phyloP scores from a whole-genome alignment of 2,329 filamentous ascomycete genomes.

The Aspergillus tanneri region DNA sequence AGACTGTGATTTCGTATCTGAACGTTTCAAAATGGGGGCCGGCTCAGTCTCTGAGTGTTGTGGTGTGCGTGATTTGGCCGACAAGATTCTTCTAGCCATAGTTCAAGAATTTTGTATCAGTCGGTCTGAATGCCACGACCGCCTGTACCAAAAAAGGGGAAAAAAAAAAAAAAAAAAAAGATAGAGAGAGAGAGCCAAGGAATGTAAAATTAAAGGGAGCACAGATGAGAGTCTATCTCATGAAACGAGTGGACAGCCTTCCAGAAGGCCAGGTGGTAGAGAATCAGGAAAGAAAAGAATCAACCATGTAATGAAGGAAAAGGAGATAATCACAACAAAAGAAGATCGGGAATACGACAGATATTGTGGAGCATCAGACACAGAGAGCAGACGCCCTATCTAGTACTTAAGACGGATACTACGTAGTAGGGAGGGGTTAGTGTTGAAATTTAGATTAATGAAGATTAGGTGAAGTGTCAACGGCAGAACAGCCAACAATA shows the following conservation, averaged over 20 bases:
- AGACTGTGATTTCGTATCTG: conserved; percentile 33
- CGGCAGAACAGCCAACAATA: conserved; percentile 14
- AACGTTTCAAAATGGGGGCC: conserved; percentile 32
- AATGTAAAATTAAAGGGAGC: conserved; percentile 10
- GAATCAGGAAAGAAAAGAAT: conserved; percentile 22
- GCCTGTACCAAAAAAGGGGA: background rate
- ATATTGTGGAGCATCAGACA: conserved; percentile 19
- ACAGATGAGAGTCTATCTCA: conserved; percentile 17
- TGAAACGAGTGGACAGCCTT: conserved; percentile 41
- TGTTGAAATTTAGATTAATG: conserved; percentile 16
- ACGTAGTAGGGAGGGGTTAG: conserved; percentile 15
- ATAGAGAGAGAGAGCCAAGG: conserved; percentile 2
- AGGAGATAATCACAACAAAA: conserved; percentile 11
- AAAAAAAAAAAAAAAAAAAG: conserved; percentile 5
- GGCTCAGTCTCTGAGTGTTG: conserved; percentile 31
- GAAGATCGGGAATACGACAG: conserved; percentile 9
- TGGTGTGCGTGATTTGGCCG: conserved; percentile 30
- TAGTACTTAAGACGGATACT: conserved; percentile 18
- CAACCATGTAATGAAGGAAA: conserved; percentile 12
- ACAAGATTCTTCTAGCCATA: conserved; percentile 34
- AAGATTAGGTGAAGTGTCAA: conserved; percentile 17
- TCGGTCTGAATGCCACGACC: background rate
- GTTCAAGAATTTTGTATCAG: conserved; percentile 3
- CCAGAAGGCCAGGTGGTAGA: conserved; percentile 35
- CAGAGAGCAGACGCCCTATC: conserved; percentile 16